Base-by-base conservation (phyloP, 345 rosid genomes). In the Hibiscus syriacus region DNA sequence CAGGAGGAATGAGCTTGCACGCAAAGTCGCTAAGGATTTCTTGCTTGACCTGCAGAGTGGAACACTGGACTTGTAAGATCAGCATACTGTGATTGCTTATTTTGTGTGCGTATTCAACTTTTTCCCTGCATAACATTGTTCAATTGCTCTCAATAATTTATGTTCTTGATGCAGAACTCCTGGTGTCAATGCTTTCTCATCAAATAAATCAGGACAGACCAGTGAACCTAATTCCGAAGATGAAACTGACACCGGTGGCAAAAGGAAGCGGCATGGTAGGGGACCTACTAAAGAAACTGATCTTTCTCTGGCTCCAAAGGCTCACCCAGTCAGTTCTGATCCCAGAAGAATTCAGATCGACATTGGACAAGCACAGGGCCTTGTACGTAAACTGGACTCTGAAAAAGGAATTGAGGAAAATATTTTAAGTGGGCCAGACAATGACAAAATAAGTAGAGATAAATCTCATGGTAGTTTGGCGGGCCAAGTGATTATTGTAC, bases 21-120 rank as follows among this genome's bases (percentile, higher is more conserved):
- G n/a, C n/a, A n/a, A n/a, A n/a, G n/a, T n/a, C n/a, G 98, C 97
- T 0, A 92, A 88, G 74, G 99, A 90, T 5, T 90, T 92, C 73
- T 70, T 92, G 77, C 92, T 90, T 60, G 98, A 92, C 73, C 76
- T 95, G 70, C 97, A 92, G 64, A 88, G 90, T 69, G 98, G 97
- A 76, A 70, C 81, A 0, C 58, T 92, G 79, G 97, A 95, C 77
- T 66, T 95, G 99, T 95, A 85, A 84, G 90, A n/a, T 68, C 20
- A 25, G 25, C 39, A 22, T 46, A 32, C 67, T 26, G 41, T 66
- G 25, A 71, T 9, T 32, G 16, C 7, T 52, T 63, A 1, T 25
- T 25, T 77, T 58, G 23, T 45, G 30, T 70, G 23, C 55, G 30
- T 52, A 43, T 52, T 39, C 41, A 16, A 39, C 39, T n/a, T 30